Base-by-base conservation (phyloP, 2,329 filamentous ascomycete genomes). In the Bertia moriformis region DNA sequence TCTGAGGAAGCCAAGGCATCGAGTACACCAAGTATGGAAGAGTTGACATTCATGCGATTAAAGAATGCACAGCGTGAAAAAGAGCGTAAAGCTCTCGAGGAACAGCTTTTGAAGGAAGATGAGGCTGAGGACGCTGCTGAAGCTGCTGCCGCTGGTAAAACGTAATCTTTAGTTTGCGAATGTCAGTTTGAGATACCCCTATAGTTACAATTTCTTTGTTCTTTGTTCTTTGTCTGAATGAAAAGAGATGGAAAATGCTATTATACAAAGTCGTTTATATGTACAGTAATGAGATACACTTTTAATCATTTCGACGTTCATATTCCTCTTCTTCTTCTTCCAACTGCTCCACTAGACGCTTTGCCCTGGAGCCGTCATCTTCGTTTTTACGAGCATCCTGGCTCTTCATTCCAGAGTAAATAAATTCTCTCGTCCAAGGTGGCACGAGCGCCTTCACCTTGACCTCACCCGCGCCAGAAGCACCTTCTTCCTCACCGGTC, bases 361-460 rank as follows among this genome's bases (percentile, higher is more conserved):
- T 10, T 12, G 32, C 32, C 15, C 32, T 7, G 7, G 10, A 7
- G 39, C 32, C 33, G 42, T 44, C 42, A 58, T 55, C 40, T 54
- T 35, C 32, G 10, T 10, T 15, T 15, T 35, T 35, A 7, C 32
- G 32, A 17, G 32, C 32, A 10, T n/a, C 22, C 10, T 10, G 24
- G 24, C n/a, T 29, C 24, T n/a, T 29, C 24, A n/a, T n/a, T 12
- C 32, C 32, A 35, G 10, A 12, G 32, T 13, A 14, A 15, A 35
- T 52, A 55, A 59, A 54, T 7, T 35, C 32, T 18, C 15, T 35
- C 15, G 15, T 13, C 74, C 74, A 79, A 18, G 62, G 52, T 1
- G 73, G 71, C 36, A 79, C 61, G 42, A 77, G 63, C 0, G 74
- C 70, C 48, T 69, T 69, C 5, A 67, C 47, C 45, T 65, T 67